Base-by-base conservation (phyloP, 306 rosid species). In the Cicer yamashitae region DNA sequence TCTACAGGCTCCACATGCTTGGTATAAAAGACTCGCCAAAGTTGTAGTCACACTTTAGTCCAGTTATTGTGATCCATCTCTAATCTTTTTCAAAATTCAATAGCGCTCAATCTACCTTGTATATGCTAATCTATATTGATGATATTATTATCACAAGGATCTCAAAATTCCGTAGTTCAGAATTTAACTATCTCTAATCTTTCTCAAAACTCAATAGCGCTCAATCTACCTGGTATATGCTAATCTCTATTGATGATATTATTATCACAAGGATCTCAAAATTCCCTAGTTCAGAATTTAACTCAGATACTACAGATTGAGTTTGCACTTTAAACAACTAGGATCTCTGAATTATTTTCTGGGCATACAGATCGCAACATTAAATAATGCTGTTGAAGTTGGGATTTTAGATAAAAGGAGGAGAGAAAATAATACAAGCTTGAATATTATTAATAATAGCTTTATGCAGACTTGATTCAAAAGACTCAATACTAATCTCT, bases 201-300 rank as follows among this genome's bases (percentile, higher is more conserved):
- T 13, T 48, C 54, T 48, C 7, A 47, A 18, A 18, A 18, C 20
- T 18, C 20, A 18, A 47, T 11, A 12, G 17, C 47, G 9, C 47
- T 44, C 47, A 44, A 44, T 44, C 47, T 18, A 18, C 20, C 20
- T 18, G 20, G 20, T 18, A 18, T 18, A 18, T 18, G 20, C 20
- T 18, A 18, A 18, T 18, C 20, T 0, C 20, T 18, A 18, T 18
- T 18, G 20, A 44, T 44, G 47, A 6, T 48, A 48, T 12, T 12
- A 48, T 48, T 48, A 48, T 48, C 12, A 18, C 34, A 7, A 9
- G 39, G 7, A 57, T 59, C 66, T 30, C 8, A 30, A 18, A 18
- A 18, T 59, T 59, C 43, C 66, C 38, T 58, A 7, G 57, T 59
- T 30, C 43, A 30, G 10, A 59, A 59, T 59, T 59, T 30, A 60